Conservation (phyloP, 2,329 filamentous ascomycete species). For the Stagonosporopsis vannaccii region DNA sequence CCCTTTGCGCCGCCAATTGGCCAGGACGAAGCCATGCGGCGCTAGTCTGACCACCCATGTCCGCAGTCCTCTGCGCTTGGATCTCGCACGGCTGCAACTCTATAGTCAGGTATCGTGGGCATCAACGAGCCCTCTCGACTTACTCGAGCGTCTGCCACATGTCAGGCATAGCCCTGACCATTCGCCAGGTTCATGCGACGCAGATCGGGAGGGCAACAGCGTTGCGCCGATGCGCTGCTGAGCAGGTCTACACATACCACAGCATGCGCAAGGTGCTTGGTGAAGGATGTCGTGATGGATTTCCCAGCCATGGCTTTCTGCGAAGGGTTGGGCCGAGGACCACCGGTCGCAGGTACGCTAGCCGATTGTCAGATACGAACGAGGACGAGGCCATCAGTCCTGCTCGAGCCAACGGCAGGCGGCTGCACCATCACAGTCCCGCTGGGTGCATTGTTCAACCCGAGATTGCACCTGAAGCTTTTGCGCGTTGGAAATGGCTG, state of each 20-base stretch:
- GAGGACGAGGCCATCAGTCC: slow-evolving; percentile 29
- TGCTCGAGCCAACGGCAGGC: slow-evolving; percentile 31
- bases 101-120: slow-evolving; percentile 20
- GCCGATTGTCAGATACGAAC: slow-evolving; percentile 33
- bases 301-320: slow-evolving; percentile 22
- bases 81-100: slow-evolving; percentile 22
- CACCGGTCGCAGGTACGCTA: slow-evolving; percentile 29
- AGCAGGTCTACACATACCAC: slow-evolving; percentile 3
- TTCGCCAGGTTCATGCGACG: background rate
- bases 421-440: slow-evolving; percentile 24
- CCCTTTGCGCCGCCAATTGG: slow-evolving; percentile 27
- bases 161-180: background rate
- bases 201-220: background rate
- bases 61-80: slow-evolving; percentile 21
- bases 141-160: background rate
- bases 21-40: slow-evolving; percentile 7
- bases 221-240: background rate
- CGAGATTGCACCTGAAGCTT: slow-evolving; percentile 14
- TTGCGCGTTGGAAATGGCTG: slow-evolving; percentile 7
- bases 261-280: slow-evolving; percentile 6
- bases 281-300: slow-evolving; percentile 17
- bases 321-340: slow-evolving; percentile 31
- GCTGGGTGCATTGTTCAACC: slow-evolving; percentile 15
- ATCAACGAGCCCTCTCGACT: slow-evolving; percentile 6
- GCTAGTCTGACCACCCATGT: slow-evolving; percentile 12